These are phyloP conservation scores for Podospora conica DNA, from an alignment of 495 filamentous ascomycete species.

Conservation along the genomic window DNA sequence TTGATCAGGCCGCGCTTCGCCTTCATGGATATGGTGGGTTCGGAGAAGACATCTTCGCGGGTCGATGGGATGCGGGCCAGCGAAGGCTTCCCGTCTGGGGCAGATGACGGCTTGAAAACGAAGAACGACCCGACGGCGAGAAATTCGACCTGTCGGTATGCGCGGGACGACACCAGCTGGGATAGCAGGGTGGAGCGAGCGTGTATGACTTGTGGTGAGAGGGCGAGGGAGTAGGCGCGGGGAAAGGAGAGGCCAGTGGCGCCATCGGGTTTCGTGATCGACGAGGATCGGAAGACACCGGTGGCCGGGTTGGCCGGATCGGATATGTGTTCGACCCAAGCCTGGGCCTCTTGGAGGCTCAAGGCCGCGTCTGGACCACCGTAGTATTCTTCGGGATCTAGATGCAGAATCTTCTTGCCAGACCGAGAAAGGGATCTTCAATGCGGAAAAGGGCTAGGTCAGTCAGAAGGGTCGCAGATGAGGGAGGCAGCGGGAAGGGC, in stretches of 20 bases:
- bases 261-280: conserved; percentile 21
- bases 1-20: conserved; percentile 81
- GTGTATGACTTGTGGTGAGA: conserved; percentile 85
- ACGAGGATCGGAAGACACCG: conserved; percentile 21
- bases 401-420: conserved; percentile 82
- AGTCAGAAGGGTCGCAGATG: conserved; percentile 49
- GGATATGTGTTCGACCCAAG: conserved; percentile 52
- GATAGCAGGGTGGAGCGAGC: conserved; percentile 69
- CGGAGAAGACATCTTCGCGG: conserved; percentile 80
- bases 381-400: conserved; percentile 85
- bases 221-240: conserved; percentile 73
- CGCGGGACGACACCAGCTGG: conserved; percentile 76
- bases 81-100: conserved; percentile 17
- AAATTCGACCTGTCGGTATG: conserved; percentile 86
- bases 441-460: conserved; percentile 47
- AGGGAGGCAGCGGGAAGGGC: conserved; percentile 1
- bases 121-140: conserved; percentile 93
- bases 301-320: conserved; percentile 3
- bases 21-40: conserved; percentile 61
- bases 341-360: conserved; percentile 72
- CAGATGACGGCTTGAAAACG: conserved; percentile 49
- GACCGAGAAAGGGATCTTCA: conserved; percentile 87
- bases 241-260: conserved; percentile 51
- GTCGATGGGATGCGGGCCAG: conserved; percentile 70
- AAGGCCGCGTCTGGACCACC: conserved; percentile 82